phyloP scores from a whole-genome alignment of 371 early-diverging fungal species.

The Mortierella sp. region DNA sequence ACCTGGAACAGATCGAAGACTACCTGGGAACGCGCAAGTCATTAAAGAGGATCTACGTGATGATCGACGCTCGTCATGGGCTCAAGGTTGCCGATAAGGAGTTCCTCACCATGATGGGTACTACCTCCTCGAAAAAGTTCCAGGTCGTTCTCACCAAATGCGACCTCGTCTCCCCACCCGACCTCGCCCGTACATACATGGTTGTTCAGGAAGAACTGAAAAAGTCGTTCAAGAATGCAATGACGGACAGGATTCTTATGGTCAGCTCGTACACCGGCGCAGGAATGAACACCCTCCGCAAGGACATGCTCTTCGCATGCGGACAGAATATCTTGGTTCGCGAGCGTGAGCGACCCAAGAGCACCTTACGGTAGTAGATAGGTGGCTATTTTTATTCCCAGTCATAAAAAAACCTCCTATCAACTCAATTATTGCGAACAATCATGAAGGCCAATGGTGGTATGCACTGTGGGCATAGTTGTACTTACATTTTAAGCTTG shows the following conservation, averaged over 20 bases:
- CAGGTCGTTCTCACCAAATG: slow-evolving; percentile 89
- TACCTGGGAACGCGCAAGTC: slow-evolving; percentile 74
- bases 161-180: slow-evolving; percentile 75
- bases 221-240: slow-evolving; percentile 62
- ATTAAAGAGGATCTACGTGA: slow-evolving; percentile 76
- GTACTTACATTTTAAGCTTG: too few relatives aligned
- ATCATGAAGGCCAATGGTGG: too few relatives aligned
- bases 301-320: slow-evolving; percentile 64
- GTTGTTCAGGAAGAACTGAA: slow-evolving; percentile 58
- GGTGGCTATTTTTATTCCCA: background rate
- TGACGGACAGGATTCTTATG: slow-evolving; percentile 62
- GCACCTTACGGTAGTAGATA: slow-evolving; percentile 28
- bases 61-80: slow-evolving; percentile 88
- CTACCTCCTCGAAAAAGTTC: slow-evolving; percentile 68
- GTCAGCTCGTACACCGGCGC: slow-evolving; percentile 70
- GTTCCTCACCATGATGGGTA: slow-evolving; percentile 69
- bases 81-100: slow-evolving; percentile 73
- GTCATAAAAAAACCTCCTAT: background rate
- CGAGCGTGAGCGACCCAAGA: slow-evolving; percentile 44
- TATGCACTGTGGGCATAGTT: too few relatives aligned
- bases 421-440: too few relatives aligned
- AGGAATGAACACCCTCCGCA: slow-evolving; percentile 72
- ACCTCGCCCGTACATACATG: slow-evolving; percentile 71
- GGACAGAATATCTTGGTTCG: slow-evolving; percentile 44
- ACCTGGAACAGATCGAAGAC: slow-evolving; percentile 70